Evolutionary conservation across 495 filamentous ascomycete genomes (phyloP).

Genomic region (Evansstolkia leycettana): DNA sequence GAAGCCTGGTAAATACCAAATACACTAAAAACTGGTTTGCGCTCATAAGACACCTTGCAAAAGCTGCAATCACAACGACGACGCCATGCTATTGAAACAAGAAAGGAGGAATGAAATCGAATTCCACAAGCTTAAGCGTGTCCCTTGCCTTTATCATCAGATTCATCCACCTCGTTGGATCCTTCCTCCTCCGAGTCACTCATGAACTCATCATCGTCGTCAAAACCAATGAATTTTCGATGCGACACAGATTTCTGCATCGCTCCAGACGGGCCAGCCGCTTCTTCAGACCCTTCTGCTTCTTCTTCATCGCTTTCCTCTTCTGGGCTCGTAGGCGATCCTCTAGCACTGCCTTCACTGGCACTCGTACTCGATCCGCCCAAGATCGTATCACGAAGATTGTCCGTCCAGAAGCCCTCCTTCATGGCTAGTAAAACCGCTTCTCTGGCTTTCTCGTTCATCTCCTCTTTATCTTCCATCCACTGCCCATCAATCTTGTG

Average conservation of each 20-base stretch:
- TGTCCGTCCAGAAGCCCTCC: slow-evolving; percentile 41
- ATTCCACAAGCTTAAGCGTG: slow-evolving; percentile 13
- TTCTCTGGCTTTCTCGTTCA: slow-evolving; percentile 67
- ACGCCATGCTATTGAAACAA: too few species aligned
- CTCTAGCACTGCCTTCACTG: slow-evolving; percentile 33
- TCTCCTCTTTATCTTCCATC: slow-evolving; percentile 86
- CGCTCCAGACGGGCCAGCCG: slow-evolving; percentile 15
- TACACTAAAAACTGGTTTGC: not conserved
- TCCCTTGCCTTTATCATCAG: slow-evolving; percentile 27
- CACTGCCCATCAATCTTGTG: slow-evolving; percentile 77
- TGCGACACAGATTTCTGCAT: slow-evolving; percentile 16
- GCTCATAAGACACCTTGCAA: not conserved
- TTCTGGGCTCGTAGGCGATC: slow-evolving; percentile 27
- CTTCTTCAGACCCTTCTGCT: slow-evolving; percentile 11
- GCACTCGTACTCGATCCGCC: slow-evolving; percentile 37
- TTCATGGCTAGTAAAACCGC: slow-evolving; percentile 71
- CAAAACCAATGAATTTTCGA: slow-evolving; percentile 66
- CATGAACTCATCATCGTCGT: slow-evolving; percentile 87
- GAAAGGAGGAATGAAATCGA: too few species aligned
- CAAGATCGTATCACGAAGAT: slow-evolving; percentile 28
- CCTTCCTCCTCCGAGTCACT: slow-evolving; percentile 57
- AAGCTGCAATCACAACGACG: slow-evolving; percentile 4
- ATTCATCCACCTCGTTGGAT: slow-evolving; percentile 10
- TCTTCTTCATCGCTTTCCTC: slow-evolving; percentile 38
- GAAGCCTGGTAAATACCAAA: too few species aligned